A percentile compares a stretch with the other conserved stretches of the same genome.
Evolutionary conservation across 2,329 filamentous ascomycete genomes (phyloP).

Genomic region (Fusarium sp.): DNA sequence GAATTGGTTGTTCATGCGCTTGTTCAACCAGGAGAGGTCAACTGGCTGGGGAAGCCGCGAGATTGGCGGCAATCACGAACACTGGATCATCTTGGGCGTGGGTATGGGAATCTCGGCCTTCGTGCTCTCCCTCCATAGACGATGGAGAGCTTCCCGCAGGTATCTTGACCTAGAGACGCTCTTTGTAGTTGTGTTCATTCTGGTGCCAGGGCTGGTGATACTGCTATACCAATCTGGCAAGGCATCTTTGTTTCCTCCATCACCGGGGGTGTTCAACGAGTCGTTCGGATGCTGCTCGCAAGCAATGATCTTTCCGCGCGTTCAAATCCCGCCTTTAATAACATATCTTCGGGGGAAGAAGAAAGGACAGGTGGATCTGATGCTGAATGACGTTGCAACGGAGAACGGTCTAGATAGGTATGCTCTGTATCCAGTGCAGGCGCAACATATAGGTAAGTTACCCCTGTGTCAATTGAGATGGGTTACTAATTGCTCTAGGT

Average conservation of each 20-base stretch:
- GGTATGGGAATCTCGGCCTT: neutral
- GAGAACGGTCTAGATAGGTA: constrained; percentile 13
- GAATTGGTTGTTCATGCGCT: constrained; percentile 27
- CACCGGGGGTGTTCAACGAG: constrained; percentile 19
- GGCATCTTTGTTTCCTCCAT: constrained; percentile 16
- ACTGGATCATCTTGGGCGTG: constrained; percentile 16
- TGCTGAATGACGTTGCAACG: constrained; percentile 16
- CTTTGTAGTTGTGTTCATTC: neutral
- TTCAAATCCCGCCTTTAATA: constrained; percentile 7
- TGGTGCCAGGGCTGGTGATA: constrained; percentile 23
- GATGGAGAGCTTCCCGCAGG: constrained; percentile 4
- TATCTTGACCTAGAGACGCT: constrained; percentile 11
- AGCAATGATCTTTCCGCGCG: constrained; percentile 20
- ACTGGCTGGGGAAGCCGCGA: constrained; percentile 21
- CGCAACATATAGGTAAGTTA: constrained; percentile 27
- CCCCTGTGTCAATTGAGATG: rapidly evolving
- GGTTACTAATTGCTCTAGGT: neutral
- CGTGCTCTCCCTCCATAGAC: neutral
- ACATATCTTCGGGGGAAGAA: neutral
- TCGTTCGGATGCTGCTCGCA: constrained; percentile 31
- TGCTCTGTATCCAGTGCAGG: constrained; percentile 26
- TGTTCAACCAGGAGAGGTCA: constrained; percentile 28
- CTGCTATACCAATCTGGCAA: constrained; percentile 26
- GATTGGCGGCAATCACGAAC: constrained; percentile 20
- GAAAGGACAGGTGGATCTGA: constrained; percentile 25